A percentile compares a stretch with the other conserved stretches of the same genome.
Evolutionary conservation across 2,329 filamentous ascomycete genomes (phyloP).

Genomic region (Plectosphaerella plurivora): DNA sequence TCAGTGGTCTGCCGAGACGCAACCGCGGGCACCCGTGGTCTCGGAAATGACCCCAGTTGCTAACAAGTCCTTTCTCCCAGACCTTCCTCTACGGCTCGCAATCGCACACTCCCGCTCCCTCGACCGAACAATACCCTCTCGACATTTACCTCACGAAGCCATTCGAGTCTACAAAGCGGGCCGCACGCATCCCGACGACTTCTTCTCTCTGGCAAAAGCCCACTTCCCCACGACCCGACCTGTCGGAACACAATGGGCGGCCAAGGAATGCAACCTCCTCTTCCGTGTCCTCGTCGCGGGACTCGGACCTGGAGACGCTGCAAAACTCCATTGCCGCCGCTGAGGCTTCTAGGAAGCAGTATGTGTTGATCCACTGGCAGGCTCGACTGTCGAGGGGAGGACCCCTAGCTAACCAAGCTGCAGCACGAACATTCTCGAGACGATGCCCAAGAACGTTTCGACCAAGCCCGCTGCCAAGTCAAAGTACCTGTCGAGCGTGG

Average conservation of each 20-base stretch:
- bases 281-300: conserved; percentile 33
- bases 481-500: conserved; percentile 35
- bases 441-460: conserved; percentile 26
- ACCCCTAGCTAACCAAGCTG: conserved; percentile 21
- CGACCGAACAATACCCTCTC: conserved; percentile 41
- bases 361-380: conserved; percentile 20
- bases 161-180: conserved; percentile 39
- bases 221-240: background rate
- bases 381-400: background rate
- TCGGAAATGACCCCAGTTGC: background rate
- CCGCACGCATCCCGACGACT: conserved; percentile 45
- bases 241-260: background rate
- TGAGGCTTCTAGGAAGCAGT: conserved; percentile 34
- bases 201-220: conserved; percentile 43
- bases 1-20: background rate
- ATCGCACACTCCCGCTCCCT: conserved; percentile 41
- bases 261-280: conserved; percentile 13
- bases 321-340: conserved; percentile 38
- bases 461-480: conserved; percentile 31
- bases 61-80: conserved; percentile 26
- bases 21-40: background rate
- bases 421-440: conserved; percentile 26
- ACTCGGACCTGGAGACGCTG: conserved; percentile 46
- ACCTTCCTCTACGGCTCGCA: conserved; percentile 49
- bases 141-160: conserved; percentile 54